These are phyloP conservation scores for Melastoma candidum DNA, from an alignment of 441 rosid genomes.

Conservation along the genomic window DNA sequence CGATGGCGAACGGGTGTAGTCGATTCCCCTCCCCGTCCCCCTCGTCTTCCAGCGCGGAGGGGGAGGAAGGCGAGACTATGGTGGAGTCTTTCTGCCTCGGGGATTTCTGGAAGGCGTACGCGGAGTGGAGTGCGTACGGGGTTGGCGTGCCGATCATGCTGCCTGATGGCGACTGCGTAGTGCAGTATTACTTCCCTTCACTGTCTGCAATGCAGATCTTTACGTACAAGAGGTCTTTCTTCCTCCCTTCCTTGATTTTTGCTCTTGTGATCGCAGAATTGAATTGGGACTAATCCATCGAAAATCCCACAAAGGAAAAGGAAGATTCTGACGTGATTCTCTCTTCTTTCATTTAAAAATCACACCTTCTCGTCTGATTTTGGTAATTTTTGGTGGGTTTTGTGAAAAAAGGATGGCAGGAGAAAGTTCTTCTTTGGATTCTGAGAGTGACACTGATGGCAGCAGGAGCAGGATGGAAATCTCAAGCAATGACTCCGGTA, in stretches of 20 bases:
- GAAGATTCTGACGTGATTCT: too few relatives aligned
- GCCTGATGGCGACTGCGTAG: constrained; percentile 4
- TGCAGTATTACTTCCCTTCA: constrained; percentile 15
- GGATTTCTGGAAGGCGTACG: constrained; percentile 15
- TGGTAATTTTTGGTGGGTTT: neutral
- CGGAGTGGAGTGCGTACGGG: constrained; percentile 15
- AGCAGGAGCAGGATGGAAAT: constrained; percentile 1
- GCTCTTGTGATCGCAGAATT: neutral
- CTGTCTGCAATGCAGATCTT: constrained; percentile 15
- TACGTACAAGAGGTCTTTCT: constrained; percentile 2
- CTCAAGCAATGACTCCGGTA: neutral
- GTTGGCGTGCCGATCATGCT: constrained; percentile 13
- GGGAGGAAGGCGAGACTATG: neutral
- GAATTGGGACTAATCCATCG: too few relatives aligned
- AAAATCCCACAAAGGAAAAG: too few relatives aligned
- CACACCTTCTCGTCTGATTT: too few relatives aligned
- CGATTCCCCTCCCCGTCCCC: neutral
- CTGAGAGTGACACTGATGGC: constrained; percentile 1
- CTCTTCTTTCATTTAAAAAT: too few relatives aligned
- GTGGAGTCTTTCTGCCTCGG: constrained; percentile 6
- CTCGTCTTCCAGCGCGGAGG: neutral
- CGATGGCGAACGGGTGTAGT: too few relatives aligned
- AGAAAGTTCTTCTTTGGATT: neutral
- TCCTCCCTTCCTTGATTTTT: neutral
- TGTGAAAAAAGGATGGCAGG: neutral